Base-by-base conservation (phyloP, 306 rosid species). In the Cicer arietinum region DNA sequence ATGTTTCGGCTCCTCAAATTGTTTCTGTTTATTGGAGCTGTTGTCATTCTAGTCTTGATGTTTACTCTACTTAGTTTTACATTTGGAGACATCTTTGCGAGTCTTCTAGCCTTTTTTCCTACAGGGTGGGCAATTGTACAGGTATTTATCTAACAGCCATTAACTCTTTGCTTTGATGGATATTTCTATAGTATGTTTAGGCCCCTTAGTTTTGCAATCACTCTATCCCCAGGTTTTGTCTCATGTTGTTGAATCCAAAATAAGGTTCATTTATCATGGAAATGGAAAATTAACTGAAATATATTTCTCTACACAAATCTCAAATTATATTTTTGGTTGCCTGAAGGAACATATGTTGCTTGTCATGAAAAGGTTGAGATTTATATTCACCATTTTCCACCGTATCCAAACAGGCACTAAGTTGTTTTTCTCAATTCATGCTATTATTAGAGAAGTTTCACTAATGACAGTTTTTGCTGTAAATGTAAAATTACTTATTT, bases 51-150 rank as follows among this genome's bases (percentile, higher is more conserved):
- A 62, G 81, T 73, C 45, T 81, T 94, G 66, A 86, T 94, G 84
- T 90, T 92, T 66, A 40, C 74, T 13, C 80, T 91, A 60, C 88
- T 91, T 40, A 81, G 81, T 70, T 90, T 94, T 77, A 91, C 95
- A 6, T 69, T 86, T 57, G 83, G 88, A 51, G 99, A 92, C 86
- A 88, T 90, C 78, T 90, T 89, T 77, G 86, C 85, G 0, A 88
- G 99, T 75, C 74, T 94, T n/a, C 84, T 94, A 66, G 99, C 96
- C 65, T 92, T 90, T 84, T 8, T 88, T 80, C 99, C 99, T 43
- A 94, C 97, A 0, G 97, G 99, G 20, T 94, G 97, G 99, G 99
- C 97, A 43, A 77, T 92, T n/a, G 78, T 92, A 60, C 87, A 76
- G 97, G 98, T 94, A 88, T 64, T 25, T 73, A 40, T 70, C 69